A percentile compares a stretch with the other conserved stretches of the same genome.
Evolutionary conservation across 495 filamentous ascomycete species (phyloP).

Genomic region (Podospora fimiseda): DNA sequence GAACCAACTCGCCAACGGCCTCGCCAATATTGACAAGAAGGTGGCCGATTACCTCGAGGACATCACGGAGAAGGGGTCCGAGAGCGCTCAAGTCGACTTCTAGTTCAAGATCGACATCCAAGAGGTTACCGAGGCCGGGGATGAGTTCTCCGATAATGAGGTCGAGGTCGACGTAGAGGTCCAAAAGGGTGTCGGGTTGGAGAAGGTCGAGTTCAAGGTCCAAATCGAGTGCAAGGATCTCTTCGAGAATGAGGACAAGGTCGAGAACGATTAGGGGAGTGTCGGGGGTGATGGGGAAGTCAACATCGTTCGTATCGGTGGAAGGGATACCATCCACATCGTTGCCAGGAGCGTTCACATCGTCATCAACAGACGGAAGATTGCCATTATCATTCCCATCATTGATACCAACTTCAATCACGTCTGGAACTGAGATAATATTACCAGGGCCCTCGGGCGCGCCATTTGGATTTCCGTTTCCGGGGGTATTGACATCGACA

Average conservation of each 20-base stretch:
- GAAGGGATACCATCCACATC: not conserved
- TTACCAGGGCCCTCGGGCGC: not conserved
- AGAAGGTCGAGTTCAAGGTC: slow-evolving; percentile 12
- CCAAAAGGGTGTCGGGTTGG: slow-evolving; percentile 2
- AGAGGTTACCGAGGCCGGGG: slow-evolving; percentile 2
- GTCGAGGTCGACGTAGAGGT: slow-evolving; percentile 10
- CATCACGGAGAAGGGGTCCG: no score
- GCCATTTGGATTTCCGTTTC: not conserved
- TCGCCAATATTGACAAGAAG: no score
- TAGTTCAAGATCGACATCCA: slow-evolving; percentile 4
- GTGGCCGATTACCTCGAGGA: no score
- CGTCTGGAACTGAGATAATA: not conserved
- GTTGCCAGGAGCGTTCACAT: not conserved
- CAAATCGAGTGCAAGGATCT: slow-evolving; percentile 1
- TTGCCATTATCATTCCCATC: not conserved
- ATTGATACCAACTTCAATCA: not conserved
- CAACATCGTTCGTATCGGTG: not conserved
- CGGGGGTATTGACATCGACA: not conserved
- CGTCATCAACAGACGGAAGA: not conserved
- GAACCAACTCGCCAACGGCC: no score
- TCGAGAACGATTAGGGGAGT: no score
- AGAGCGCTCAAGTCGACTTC: no score
- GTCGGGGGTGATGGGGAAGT: not conserved
- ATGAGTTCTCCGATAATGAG: slow-evolving; percentile 1
- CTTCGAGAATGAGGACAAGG: not conserved